These are phyloP conservation scores for Trypanosomatidae sp. DNA, from an alignment of 208 protist species.

Conservation along the genomic window DNA sequence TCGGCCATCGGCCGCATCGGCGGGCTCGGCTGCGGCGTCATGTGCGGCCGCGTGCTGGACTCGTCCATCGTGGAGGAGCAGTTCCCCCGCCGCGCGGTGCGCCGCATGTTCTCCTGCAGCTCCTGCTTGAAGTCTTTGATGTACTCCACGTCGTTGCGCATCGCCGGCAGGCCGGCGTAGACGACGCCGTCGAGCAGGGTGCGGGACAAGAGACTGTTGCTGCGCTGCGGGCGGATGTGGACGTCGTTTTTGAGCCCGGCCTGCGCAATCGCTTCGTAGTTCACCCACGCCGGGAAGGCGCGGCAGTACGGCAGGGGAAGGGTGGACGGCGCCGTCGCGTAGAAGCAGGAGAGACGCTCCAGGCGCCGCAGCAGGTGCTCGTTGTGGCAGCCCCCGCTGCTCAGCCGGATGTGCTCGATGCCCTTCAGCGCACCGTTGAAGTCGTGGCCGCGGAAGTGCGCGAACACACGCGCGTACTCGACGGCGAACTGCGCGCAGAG, in stretches of 20 bases:
- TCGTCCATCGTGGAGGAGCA: constrained; percentile 7
- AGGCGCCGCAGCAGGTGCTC: constrained; percentile 52
- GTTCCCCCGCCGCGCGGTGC: too few species aligned
- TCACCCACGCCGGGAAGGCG: constrained; percentile 56
- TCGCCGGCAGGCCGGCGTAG: constrained; percentile 20
- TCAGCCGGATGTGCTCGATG: constrained; percentile 32
- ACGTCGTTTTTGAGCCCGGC: constrained; percentile 16
- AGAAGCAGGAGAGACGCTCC: constrained; percentile 66
- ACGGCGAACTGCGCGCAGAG: constrained; percentile 58
- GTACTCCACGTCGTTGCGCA: constrained; percentile 38
- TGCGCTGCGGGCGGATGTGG: background rate
- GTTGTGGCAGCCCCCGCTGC: constrained; percentile 8
- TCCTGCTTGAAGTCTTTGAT: constrained; percentile 65
- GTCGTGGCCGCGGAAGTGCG: constrained; percentile 74
- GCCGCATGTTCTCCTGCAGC: constrained; percentile 66
- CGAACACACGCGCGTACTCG: constrained; percentile 71
- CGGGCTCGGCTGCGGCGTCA: constrained; percentile 13
- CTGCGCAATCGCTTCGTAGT: constrained; percentile 66
- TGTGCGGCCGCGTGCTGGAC: constrained; percentile 9
- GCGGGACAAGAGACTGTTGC: constrained; percentile 10
- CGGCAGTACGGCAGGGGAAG: constrained; percentile 70
- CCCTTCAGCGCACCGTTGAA: constrained; percentile 48
- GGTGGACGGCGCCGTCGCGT: constrained; percentile 19
- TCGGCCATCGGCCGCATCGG: too few species aligned
- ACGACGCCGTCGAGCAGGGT: constrained; percentile 7